Base-by-base conservation (phyloP, 352 stramenopile genomes). In the Pythium chondricola region DNA sequence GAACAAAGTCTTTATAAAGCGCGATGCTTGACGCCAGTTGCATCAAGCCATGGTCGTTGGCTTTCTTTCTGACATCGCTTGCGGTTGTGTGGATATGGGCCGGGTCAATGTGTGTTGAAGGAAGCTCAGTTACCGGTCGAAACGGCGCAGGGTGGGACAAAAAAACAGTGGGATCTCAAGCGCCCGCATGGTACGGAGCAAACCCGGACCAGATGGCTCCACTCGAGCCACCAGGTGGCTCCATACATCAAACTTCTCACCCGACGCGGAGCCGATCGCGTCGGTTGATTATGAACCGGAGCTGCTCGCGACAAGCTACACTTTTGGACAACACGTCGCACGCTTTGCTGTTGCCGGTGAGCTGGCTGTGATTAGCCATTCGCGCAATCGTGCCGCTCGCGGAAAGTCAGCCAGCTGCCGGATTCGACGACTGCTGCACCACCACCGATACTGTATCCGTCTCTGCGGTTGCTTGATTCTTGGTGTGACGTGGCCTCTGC, bases 171-270 rank as follows among this genome's bases (percentile, higher is more conserved):
- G 13, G 29, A 33, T 33, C 29, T 33, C 29, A 33, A 33, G 29
- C 29, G 29, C 8, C 29, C 13, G 29, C 7, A 8, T 13, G 7
- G 29, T 33, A 13, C 13, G 29, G 8, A 13, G 29, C 7, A 13
- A 33, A 8, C 13, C 29, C 29, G 20, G 32, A 17, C 53, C 53
- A 61, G 53, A 61, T 61, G 53, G 53, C 46, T 61, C n/a, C 53
- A 61, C n/a, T 44, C 22, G 46, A 61, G 45, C 53, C 35, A 61
- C 53, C 53, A 61, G 46, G 40, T 61, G 53, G 45, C 17, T 52
- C 20, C 20, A 13, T 24, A 32, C 8, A 45, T 43, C 46, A 41
- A 49, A 22, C 39, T 3, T 26, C 11, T 36, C 27, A 21, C 30
- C 43, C 11, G 25, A 26, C 21, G 21, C 26, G 38, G 18, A 8